Evolutionary conservation across 441 rosid genomes (phyloP).

Genomic region (Metrosideros polymorpha): DNA sequence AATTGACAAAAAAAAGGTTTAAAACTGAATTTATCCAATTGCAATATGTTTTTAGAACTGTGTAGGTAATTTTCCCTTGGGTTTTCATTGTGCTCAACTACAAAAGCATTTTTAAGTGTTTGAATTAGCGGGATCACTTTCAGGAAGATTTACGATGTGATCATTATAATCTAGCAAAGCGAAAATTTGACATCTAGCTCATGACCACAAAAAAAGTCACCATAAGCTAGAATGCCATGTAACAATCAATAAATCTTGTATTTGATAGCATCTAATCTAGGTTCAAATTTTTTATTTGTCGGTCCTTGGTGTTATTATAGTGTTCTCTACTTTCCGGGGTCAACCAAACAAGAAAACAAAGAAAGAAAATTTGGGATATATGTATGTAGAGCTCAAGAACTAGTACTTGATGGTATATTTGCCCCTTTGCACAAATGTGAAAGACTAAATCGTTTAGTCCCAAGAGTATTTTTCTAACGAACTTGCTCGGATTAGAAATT

Average conservation of each 20-base stretch:
- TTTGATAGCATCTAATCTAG: neutral
- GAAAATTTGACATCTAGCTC: too few species aligned
- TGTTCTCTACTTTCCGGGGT: neutral
- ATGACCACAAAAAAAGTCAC: too few species aligned
- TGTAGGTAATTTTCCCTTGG: too few species aligned
- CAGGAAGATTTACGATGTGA: too few species aligned
- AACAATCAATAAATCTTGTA: neutral
- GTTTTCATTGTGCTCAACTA: neutral
- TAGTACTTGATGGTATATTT: neutral
- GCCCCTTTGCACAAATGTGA: neutral
- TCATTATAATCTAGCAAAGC: too few species aligned
- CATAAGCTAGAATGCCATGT: neutral
- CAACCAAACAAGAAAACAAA: too few species aligned
- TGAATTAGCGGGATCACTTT: too few species aligned
- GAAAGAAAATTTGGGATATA: too few species aligned
- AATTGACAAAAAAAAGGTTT: too few species aligned
- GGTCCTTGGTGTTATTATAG: neutral
- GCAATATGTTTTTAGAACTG: too few species aligned
- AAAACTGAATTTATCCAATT: too few species aligned
- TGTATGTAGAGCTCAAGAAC: too few species aligned
- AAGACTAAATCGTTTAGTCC: neutral
- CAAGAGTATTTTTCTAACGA: neutral
- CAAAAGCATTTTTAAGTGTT: neutral
- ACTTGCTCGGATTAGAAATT: neutral
- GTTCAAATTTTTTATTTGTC: neutral